Evolutionary conservation across 495 filamentous ascomycete species (phyloP), one percentile per base, ranked within the genome.

Genomic region (Hyaloscypha hepaticicola): DNA sequence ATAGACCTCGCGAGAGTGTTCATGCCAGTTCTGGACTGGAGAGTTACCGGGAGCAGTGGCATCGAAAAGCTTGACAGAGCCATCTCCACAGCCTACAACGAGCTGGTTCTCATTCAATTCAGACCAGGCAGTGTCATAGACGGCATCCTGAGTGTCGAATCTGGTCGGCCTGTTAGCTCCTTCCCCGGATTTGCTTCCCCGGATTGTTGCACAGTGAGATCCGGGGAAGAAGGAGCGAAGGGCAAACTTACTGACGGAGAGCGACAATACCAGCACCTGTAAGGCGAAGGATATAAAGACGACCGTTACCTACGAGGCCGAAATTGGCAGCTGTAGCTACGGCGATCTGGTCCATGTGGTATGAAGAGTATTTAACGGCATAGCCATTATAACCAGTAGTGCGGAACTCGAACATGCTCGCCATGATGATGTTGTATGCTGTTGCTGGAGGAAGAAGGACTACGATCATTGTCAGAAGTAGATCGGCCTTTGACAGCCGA

Each of bases 301-400:
- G 84, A 28, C 95, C 95, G 80, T 99, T 99, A 61, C 95, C 95
- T 5, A 98, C 96, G 25, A 99, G 90, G 24, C 96, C 95, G 74
- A 93, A 99, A 79, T 99, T 97, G 50, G 93, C 86, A 8, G 91
- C 86, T 5, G 90, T 84, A 27, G 90, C 88, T 65, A 96, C 90
- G 55, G 95, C 96, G 26, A 99, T 83, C 34, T 93, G 88, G 57
- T 90, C 93, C 78, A 97, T 94, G 81, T 94, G 95, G 82, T 97
- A 99, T 38, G 95, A 93, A 24, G 94, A 97, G 82, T 97, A 99
- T 77, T 97, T 96, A 71, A 96, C 91, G 68, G 90, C 88, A 76
- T 93, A 96, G 68, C 93, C 94, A 75, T 97, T 95, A 84, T 86
- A 97, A 76, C 93, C 94, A 68, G 90, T 83, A 25, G 95, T 98